Evolutionary conservation across 352 stramenopile genomes (phyloP), one percentile per base, ranked within the genome.

Genomic region (Aphanomyces stellatus): DNA sequence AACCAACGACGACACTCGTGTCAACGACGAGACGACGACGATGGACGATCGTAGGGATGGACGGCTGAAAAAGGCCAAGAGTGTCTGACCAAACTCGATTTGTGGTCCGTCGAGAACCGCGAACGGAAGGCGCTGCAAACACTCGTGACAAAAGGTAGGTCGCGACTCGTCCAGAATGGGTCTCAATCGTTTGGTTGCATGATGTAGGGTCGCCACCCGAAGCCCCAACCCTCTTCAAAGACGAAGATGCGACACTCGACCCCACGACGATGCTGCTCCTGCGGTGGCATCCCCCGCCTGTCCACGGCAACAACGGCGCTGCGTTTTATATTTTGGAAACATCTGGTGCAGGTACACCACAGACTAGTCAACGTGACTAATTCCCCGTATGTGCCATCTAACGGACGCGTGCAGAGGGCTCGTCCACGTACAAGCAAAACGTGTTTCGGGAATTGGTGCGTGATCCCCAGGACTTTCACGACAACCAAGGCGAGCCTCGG

Each of bases 311-410:
- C 59, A 90, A 90, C 40, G 85, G 83, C 53, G 76, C 83, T 0
- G 81, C 82, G n/a, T 93, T 93, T 48, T 93, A 91, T 60, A 79
- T 89, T 24, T 74, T 93, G 17, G 85, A 93, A 63, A 90, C 81
- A 1, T 85, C 85, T 6, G 85, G 85, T 4, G 85, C 82, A 24
- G 55, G 55, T 64, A 33, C 22, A 27, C 7, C 19, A 25, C 51
- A 37, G 13, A 13, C 8, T 24, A 60, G 13, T 25, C 51, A 35
- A 56, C 30, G 19, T 56, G 19, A 35, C 19, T 17, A n/a, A n/a
- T n/a, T n/a, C n/a, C n/a, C n/a, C n/a, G n/a, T n/a, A n/a, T n/a
- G n/a, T n/a, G n/a, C n/a, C n/a, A n/a, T n/a, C n/a, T 17, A 27
- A 42, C 19, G 17, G 17, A 24, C 11, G 24, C 19, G 30, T 1